Percentiles rank a stretch among this genome's conserved stretches.
Evolutionary conservation across 495 filamentous ascomycete species (phyloP).

Genomic region (Aspergillus sparsus): DNA sequence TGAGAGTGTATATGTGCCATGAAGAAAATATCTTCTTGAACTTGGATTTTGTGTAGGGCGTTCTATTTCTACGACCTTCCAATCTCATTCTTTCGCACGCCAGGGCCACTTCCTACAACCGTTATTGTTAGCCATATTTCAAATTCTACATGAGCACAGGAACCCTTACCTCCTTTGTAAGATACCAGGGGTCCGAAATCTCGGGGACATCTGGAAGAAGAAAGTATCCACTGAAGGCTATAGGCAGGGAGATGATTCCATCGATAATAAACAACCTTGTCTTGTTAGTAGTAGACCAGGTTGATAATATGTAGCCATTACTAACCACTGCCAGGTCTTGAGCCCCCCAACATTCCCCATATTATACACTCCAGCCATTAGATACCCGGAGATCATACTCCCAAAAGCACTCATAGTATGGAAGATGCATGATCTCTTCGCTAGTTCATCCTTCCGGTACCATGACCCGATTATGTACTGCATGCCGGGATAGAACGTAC

Average conservation of each 20-base stretch:
- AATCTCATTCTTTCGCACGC: conserved; percentile 49
- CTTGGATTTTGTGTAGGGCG: conserved; percentile 48
- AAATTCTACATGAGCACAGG: background rate
- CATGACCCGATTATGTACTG: conserved; percentile 50
- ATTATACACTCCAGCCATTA: conserved; percentile 57
- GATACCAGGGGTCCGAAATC: conserved; percentile 56
- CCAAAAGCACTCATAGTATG: conserved; percentile 56
- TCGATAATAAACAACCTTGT: conserved; percentile 46
- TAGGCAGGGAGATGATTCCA: conserved; percentile 48
- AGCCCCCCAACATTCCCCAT: conserved; percentile 51
- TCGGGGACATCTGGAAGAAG: conserved; percentile 62
- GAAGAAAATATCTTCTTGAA: conserved; percentile 55
- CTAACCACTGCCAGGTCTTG: conserved; percentile 49
- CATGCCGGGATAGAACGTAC: conserved; percentile 49
- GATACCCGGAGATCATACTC: conserved; percentile 58
- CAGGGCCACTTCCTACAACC: conserved; percentile 44
- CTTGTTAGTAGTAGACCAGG: background rate
- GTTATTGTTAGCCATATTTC: background rate
- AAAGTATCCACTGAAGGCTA: conserved; percentile 57
- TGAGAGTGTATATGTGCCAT: conserved; percentile 54
- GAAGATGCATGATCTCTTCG: conserved; percentile 64
- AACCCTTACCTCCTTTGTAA: conserved; percentile 36
- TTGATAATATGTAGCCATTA: background rate
- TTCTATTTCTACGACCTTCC: conserved; percentile 46
- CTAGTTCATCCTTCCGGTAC: conserved; percentile 58